Base-by-base conservation (phyloP, 164 flowering plant genomes). In the Chloranthus sessilifolius region DNA sequence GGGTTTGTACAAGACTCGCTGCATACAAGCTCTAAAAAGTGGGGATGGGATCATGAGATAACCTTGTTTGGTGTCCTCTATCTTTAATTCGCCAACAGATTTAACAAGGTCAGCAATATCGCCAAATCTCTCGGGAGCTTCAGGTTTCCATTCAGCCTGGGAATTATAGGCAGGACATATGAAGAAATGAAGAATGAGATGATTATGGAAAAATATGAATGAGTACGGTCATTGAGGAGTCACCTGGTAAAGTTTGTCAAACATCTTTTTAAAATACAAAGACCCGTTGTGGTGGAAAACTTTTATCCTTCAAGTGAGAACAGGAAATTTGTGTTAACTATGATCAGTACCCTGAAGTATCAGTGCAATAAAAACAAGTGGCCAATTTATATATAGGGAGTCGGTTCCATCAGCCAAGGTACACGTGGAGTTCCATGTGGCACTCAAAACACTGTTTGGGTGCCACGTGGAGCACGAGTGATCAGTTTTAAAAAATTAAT, bases 241-340 rank as follows among this genome's bases (percentile, higher is more conserved):
- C 28, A 89, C 97, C 99, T 94, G 97, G 70, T 74, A 94, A 55
- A 94, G 72, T 72, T 80, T 89, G 75, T 76, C 87, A 72, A 76
- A 89, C 95, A 81, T 89, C 69, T 66, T 79, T 69, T 81, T 89
- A 71, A 67, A 94, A 69, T 58, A 83, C 48, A 83, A 50, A 5
- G 89, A 67, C 39, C 99, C 99, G 60, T 89, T 72, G 72, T 73
- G 69, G 70, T 73, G 79, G 67, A 94, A 94, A 47, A 94, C 78
- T 65, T 85, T 94, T 44, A 94, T 78, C 83, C 99, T 94, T 59
- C 66, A 70, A 65, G 24, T 9, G 28, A 42, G 24, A 44, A 25
- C 14, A 24, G 20, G 1, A 53, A 5, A 31, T 14, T n/a, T 33
- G 11, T 17, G 31, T 44, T 24, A 44, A 27, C 19, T 28, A 39